Conservation (phyloP, 1,139 yeast species). For the Diutina sp. region DNA sequence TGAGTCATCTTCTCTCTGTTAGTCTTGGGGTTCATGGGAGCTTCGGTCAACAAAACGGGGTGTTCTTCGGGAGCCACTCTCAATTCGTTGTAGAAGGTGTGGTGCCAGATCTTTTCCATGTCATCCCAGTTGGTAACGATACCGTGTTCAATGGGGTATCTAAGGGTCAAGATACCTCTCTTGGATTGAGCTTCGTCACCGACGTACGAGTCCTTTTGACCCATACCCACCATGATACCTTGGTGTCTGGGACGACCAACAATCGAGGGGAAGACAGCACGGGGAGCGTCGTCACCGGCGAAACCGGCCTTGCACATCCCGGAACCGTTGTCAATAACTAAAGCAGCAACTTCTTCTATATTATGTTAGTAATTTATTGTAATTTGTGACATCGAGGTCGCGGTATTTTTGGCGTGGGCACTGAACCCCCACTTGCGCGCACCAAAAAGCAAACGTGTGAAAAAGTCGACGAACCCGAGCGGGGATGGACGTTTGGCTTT, state of each 20-base stretch:
- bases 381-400: not conserved
- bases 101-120: constrained; percentile 99
- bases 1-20: constrained; percentile 99
- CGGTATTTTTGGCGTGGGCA: not conserved
- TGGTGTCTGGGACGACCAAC: constrained; percentile 99
- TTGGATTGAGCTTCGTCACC: constrained; percentile 99
- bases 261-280: constrained; percentile 99
- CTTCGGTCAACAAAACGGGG: constrained; percentile 96
- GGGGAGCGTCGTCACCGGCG: constrained; percentile 99
- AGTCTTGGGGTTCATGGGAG: constrained; percentile 98
- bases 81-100: constrained; percentile 93
- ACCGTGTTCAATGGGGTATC: constrained; percentile 99
- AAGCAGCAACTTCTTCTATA: constrained; percentile 45
- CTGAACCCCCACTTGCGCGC: not conserved
- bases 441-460: not conserved
- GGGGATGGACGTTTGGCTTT: not conserved
- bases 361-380: constrained; percentile 10
- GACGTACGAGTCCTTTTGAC: constrained; percentile 98
- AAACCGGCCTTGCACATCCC: constrained; percentile 99
- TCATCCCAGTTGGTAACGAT: constrained; percentile 99
- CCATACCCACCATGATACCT: constrained; percentile 99
- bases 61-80: constrained; percentile 99
- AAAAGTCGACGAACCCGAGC: not conserved
- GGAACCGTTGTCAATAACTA: constrained; percentile 99
- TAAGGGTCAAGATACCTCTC: constrained; percentile 98